Conservation (phyloP, 371 early-diverging fungal genomes). For the Sporodiniella umbellata region DNA sequence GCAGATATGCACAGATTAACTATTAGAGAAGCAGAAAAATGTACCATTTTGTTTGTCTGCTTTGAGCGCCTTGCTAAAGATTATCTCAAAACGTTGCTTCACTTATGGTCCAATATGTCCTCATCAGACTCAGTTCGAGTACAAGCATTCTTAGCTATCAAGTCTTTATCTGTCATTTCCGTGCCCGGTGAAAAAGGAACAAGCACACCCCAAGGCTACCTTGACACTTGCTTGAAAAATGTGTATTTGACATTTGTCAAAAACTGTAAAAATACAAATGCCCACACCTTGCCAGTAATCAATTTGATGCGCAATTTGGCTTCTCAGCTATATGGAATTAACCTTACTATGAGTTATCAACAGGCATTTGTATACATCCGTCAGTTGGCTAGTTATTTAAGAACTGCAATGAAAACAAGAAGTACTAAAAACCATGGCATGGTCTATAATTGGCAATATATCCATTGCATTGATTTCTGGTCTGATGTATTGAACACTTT, state of each 20-base stretch:
- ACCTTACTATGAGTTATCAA: conserved; percentile 79
- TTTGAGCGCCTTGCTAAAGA: conserved; percentile 78
- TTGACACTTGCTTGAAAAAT: conserved; percentile 64
- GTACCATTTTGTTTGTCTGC: conserved; percentile 74
- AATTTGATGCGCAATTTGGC: conserved; percentile 87
- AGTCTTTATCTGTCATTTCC: conserved; percentile 55
- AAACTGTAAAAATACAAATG: conserved; percentile 69
- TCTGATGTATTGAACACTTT: conserved; percentile 74
- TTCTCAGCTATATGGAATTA: conserved; percentile 79
- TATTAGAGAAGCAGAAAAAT: conserved; percentile 74
- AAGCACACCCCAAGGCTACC: conserved; percentile 19
- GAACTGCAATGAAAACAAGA: conserved; percentile 78
- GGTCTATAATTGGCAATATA: conserved; percentile 94
- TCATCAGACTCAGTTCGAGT: conserved; percentile 69
- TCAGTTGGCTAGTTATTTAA: conserved; percentile 85
- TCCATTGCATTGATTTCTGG: conserved; percentile 90
- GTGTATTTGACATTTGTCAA: conserved; percentile 80
- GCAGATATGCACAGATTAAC: conserved; percentile 77
- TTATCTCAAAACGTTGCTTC: conserved; percentile 62
- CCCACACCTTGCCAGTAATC: conserved; percentile 80
- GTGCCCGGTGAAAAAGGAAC: conserved; percentile 19
- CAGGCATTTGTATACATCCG: conserved; percentile 90
- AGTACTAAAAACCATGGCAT: conserved; percentile 79
- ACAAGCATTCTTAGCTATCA: conserved; percentile 77
- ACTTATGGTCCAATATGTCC: conserved; percentile 56